Percentiles rank a stretch among this genome's conserved stretches.
Conservation (phyloP, 208 protist species). For the Leishmania arabica region DNA sequence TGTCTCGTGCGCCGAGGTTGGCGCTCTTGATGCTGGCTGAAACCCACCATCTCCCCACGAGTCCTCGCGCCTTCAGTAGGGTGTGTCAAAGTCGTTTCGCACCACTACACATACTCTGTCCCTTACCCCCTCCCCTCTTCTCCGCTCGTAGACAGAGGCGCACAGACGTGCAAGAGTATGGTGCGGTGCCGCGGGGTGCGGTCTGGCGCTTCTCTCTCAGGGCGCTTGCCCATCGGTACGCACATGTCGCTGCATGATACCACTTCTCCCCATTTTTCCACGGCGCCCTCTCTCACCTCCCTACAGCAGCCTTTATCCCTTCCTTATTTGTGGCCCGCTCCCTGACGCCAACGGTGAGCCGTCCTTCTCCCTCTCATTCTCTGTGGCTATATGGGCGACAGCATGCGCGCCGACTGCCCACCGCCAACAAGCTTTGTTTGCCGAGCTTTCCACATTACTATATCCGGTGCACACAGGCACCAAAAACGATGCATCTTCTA, state of each 20-base stretch:
- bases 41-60: neutral
- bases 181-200: neutral
- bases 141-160: neutral
- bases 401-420: neutral
- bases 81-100: neutral
- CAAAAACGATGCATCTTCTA: neutral
- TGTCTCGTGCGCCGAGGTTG: neutral
- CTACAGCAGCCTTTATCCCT: neutral
- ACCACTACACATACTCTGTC: neutral
- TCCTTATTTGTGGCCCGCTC: neutral
- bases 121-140: neutral
- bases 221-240: neutral
- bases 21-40: neutral
- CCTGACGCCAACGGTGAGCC: neutral
- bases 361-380: neutral
- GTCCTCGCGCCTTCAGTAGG: neutral
- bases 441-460: too few species aligned
- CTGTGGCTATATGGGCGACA: neutral
- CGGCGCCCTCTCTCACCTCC: neutral
- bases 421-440: neutral
- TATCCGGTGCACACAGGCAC: neutral
- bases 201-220: neutral
- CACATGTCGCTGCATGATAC: neutral
- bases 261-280: neutral
- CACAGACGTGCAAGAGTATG: neutral